A percentile compares a stretch with the other conserved stretches of the same genome.
Evolutionary conservation across 2,329 filamentous ascomycete species (phyloP).

Genomic region (Plenodomus biglobosus): DNA sequence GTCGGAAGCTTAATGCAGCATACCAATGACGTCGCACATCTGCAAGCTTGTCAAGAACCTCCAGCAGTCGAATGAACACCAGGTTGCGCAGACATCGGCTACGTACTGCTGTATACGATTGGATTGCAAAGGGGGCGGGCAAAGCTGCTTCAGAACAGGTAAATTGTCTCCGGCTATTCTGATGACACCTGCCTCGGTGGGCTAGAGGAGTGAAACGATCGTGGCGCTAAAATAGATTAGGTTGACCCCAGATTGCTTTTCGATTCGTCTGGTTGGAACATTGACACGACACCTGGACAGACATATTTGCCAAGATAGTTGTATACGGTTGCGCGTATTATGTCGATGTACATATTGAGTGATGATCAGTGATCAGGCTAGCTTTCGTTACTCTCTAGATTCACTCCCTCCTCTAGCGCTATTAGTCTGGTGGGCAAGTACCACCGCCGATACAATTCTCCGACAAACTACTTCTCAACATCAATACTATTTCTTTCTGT

Average conservation of each 20-base stretch:
- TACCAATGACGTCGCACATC: neutral
- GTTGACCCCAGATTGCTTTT: neutral
- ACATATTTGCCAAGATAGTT: neutral
- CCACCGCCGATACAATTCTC: constrained; percentile 4
- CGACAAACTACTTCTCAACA: constrained; percentile 6
- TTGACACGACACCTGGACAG: neutral
- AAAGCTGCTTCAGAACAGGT: neutral
- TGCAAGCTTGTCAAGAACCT: neutral
- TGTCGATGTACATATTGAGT: neutral
- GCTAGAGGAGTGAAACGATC: constrained; percentile 16
- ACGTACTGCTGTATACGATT: constrained; percentile 1
- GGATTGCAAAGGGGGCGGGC: constrained; percentile 2
- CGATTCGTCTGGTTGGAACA: neutral
- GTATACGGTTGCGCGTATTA: neutral
- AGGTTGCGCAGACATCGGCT: neutral
- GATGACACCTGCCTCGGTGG: constrained; percentile 7
- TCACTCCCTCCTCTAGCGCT: constrained; percentile 1
- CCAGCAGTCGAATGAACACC: neutral
- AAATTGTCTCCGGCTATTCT: constrained; percentile 1
- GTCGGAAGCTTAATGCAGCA: neutral
- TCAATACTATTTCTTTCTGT: constrained; percentile 4
- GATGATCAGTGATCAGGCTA: constrained; percentile 2
- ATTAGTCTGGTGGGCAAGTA: constrained; percentile 7
- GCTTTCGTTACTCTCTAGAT: constrained; percentile 4
- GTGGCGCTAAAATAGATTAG: constrained; percentile 22